phyloP scores from a whole-genome alignment of 495 filamentous ascomycete species.

The Hypomontagnella submonticulosa region DNA sequence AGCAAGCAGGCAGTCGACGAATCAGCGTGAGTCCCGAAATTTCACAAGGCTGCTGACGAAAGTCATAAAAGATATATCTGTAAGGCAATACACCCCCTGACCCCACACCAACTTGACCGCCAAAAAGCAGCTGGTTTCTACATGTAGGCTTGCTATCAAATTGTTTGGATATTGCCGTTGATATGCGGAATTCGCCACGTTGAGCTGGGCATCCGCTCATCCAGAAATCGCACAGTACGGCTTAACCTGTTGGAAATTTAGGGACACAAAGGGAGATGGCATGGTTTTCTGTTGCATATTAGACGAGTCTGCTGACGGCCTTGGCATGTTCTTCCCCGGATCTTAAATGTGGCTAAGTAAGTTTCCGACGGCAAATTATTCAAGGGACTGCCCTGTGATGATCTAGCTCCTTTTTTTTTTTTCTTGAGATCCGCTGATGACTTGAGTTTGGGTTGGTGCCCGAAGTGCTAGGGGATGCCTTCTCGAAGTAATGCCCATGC shows the following conservation, averaged over 20 bases:
- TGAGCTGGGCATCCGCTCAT: constrained; percentile 1
- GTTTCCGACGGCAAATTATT: too few relatives aligned
- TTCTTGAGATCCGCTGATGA: too few relatives aligned
- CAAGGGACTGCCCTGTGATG: too few relatives aligned
- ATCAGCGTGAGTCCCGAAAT: neutral
- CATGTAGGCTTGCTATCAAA: neutral
- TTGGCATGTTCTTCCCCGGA: too few relatives aligned
- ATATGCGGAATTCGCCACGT: neutral
- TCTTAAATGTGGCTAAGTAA: too few relatives aligned
- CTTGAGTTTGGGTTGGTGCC: too few relatives aligned
- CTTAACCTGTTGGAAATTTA: neutral
- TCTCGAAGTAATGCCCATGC: neutral
- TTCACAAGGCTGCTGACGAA: neutral
- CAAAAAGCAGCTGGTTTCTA: neutral
- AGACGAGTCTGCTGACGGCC: too few relatives aligned
- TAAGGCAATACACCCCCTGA: constrained; percentile 7
- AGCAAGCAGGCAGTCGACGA: neutral
- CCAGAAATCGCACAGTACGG: constrained; percentile 1
- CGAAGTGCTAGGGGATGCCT: too few relatives aligned
- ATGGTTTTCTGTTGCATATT: too few relatives aligned
- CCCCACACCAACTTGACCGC: constrained; percentile 3
- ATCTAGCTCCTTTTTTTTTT: too few relatives aligned
- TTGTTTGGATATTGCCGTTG: neutral
- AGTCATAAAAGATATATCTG: neutral
- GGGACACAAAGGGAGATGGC: neutral